phyloP scores from a whole-genome alignment of 768 basidiomycete species.

The Favolaschia claudopus region DNA sequence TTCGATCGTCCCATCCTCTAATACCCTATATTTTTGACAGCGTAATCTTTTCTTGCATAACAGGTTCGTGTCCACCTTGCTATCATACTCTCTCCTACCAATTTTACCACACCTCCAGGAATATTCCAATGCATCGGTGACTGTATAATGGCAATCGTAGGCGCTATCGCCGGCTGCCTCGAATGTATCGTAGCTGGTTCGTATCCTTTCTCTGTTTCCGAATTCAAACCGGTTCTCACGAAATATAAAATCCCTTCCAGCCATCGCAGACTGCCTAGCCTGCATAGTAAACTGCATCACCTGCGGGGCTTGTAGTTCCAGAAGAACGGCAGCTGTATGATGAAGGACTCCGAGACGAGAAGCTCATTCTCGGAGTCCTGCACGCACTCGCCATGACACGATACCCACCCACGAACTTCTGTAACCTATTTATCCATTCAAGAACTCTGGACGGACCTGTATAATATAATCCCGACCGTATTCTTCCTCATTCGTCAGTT shows the following conservation, averaged over 20 bases:
- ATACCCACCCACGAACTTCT: no score
- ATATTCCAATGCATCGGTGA: constrained; percentile 55
- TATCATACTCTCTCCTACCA: background rate
- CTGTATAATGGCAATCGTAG: constrained; percentile 47
- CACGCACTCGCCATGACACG: no score
- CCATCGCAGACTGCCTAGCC: constrained; percentile 49
- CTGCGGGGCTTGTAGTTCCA: constrained; percentile 47
- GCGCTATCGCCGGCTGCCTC: constrained; percentile 49
- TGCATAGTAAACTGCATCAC: constrained; percentile 53
- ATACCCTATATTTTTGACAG: background rate
- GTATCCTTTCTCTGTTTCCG: constrained; percentile 13
- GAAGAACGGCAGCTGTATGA: background rate
- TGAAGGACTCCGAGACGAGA: constrained; percentile 2
- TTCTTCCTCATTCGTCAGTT: no score
- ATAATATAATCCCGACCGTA: no score
- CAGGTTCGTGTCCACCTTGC: background rate
- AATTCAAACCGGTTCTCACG: background rate
- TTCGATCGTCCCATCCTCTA: background rate
- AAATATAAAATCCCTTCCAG: constrained; percentile 30
- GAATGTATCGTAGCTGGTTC: constrained; percentile 56
- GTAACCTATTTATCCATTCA: no score
- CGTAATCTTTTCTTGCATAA: constrained; percentile 21
- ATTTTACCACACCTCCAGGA: constrained; percentile 27
- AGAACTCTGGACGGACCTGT: no score
- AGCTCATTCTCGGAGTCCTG: constrained; percentile 1